Conservation (phyloP, 2,329 filamentous ascomycete species). For the Ascochyta rabiei region DNA sequence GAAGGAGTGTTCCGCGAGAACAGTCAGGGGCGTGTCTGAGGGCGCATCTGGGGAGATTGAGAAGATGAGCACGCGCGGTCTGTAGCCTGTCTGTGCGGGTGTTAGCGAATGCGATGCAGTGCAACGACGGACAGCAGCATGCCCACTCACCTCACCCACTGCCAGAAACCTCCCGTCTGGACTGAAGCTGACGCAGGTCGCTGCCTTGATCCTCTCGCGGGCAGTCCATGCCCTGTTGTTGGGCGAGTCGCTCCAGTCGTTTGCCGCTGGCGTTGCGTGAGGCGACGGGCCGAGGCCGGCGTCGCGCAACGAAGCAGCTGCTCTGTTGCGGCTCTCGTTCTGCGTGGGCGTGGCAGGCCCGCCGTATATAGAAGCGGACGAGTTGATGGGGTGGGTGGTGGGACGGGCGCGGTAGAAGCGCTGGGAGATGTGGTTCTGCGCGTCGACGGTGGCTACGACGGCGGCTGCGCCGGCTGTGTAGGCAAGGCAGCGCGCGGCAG, state of each 20-base stretch:
- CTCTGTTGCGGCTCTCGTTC: slow-evolving; percentile 62
- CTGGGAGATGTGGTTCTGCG: slow-evolving; percentile 69
- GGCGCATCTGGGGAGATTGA: slow-evolving; percentile 76
- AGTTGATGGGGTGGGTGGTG: slow-evolving; percentile 69
- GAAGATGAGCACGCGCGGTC: slow-evolving; percentile 88
- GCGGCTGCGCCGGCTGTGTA: slow-evolving; percentile 93
- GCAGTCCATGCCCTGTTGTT: slow-evolving; percentile 80
- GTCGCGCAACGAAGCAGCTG: slow-evolving; percentile 60
- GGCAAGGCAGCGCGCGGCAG: slow-evolving; percentile 74
- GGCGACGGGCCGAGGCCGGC: slow-evolving; percentile 51
- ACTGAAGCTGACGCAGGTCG: slow-evolving; percentile 88
- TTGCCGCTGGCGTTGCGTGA: slow-evolving; percentile 53
- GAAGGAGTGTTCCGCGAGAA: slow-evolving; percentile 86
- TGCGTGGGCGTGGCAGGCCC: slow-evolving; percentile 61
- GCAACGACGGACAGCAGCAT: not conserved
- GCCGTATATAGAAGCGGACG: slow-evolving; percentile 59
- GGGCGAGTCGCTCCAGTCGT: slow-evolving; percentile 63
- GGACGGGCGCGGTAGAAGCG: slow-evolving; percentile 91
- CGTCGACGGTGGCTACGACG: slow-evolving; percentile 82
- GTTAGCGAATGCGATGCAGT: slow-evolving; percentile 34
- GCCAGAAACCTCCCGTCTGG: slow-evolving; percentile 86
- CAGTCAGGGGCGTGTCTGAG: slow-evolving; percentile 80
- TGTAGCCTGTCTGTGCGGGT: slow-evolving; percentile 75
- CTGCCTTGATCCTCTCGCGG: slow-evolving; percentile 90
- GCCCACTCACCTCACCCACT: slow-evolving; percentile 73